Conservation (phyloP, 164 flowering plant genomes). For the Liriodendron chinense region DNA sequence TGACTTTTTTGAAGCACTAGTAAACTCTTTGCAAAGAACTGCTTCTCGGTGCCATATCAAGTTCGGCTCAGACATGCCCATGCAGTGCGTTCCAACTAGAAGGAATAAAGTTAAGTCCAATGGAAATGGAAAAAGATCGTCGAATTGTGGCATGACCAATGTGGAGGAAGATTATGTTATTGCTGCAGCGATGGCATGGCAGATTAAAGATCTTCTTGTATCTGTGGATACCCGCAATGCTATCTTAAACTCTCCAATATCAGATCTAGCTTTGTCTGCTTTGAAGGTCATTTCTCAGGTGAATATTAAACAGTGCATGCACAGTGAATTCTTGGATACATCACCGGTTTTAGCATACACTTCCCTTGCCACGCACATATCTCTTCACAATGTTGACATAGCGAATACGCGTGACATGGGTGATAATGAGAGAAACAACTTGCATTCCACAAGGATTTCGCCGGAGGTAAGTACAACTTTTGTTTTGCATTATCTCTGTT, state of each 20-base stretch:
- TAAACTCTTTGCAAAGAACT: conserved; percentile 41
- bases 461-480: conserved; percentile 41
- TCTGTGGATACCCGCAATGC: conserved; percentile 46
- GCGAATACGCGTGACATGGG: conserved; percentile 12
- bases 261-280: conserved; percentile 44
- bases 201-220: conserved; percentile 73
- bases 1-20: conserved; percentile 55
- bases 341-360: conserved; percentile 64
- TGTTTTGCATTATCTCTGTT: too few species aligned
- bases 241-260: conserved; percentile 38
- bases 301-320: conserved; percentile 52
- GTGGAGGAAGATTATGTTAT: conserved; percentile 49
- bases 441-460: conserved; percentile 23
- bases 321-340: conserved; percentile 46
- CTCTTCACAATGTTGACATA: conserved; percentile 31
- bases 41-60: conserved; percentile 48
- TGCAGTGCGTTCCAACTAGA: conserved; percentile 28
- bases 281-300: conserved; percentile 65
- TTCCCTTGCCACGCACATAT: conserved; percentile 60
- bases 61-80: conserved; percentile 43
- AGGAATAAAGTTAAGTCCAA: conserved; percentile 42
- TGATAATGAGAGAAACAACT: conserved; percentile 11
- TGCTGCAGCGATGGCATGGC: conserved; percentile 80
- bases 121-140: conserved; percentile 25
- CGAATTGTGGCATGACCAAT: conserved; percentile 14